Evolutionary conservation across 1,284 basidiomycete species (phyloP).

Genomic region (Pseudozyma sp.): DNA sequence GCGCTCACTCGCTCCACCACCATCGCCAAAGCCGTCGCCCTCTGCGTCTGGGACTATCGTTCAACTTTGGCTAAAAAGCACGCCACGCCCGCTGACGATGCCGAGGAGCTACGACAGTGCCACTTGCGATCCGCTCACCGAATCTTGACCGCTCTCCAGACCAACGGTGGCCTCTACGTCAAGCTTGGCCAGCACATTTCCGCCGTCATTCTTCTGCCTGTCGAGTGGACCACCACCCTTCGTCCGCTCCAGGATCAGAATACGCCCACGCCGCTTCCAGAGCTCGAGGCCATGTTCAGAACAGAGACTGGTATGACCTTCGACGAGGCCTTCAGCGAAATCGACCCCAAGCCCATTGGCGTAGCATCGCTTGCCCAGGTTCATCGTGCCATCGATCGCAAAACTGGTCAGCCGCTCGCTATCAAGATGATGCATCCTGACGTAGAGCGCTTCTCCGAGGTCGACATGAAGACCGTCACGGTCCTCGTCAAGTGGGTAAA

Average conservation of each 20-base stretch:
- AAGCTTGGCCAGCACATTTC: slow-evolving; percentile 78
- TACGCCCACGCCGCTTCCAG: slow-evolving; percentile 64
- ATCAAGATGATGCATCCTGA: slow-evolving; percentile 98
- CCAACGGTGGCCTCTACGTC: slow-evolving; percentile 92
- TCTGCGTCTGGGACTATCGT: slow-evolving; percentile 68
- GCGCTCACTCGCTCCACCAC: slow-evolving; percentile 62
- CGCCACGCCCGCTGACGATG: slow-evolving; percentile 41
- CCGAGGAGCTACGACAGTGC: slow-evolving; percentile 62
- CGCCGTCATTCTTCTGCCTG: slow-evolving; percentile 78
- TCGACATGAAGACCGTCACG: slow-evolving; percentile 77
- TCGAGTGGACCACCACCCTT: slow-evolving; percentile 77
- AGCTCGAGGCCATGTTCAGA: slow-evolving; percentile 66
- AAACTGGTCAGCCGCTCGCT: slow-evolving; percentile 75
- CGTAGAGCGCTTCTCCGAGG: slow-evolving; percentile 89
- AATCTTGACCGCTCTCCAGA: slow-evolving; percentile 61
- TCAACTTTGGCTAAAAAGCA: slow-evolving; percentile 59
- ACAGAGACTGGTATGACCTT: slow-evolving; percentile 66
- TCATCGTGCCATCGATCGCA: slow-evolving; percentile 81
- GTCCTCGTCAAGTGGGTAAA: slow-evolving; percentile 81
- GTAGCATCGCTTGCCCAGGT: slow-evolving; percentile 95
- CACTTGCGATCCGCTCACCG: slow-evolving; percentile 66
- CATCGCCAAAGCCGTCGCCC: slow-evolving; percentile 65
- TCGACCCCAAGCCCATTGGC: slow-evolving; percentile 90
- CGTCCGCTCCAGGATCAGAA: slow-evolving; percentile 72
- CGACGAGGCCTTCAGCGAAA: slow-evolving; percentile 74